Evolutionary conservation across 163 green algal species (phyloP), one percentile per base, ranked within the genome.

Genomic region (Prototheca stagnorum): DNA sequence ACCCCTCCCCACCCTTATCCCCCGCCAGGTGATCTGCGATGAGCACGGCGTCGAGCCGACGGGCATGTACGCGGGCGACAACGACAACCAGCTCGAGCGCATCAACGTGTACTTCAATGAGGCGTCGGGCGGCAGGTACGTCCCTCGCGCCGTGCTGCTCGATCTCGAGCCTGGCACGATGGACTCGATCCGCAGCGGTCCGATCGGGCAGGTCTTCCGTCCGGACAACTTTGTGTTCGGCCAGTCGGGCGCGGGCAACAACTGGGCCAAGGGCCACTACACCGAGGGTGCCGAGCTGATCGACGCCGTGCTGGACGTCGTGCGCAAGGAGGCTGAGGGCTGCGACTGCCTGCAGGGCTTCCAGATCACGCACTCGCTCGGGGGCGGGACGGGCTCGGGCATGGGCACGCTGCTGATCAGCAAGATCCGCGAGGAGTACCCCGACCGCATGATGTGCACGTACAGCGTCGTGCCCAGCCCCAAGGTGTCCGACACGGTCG

Each of bases 101-200:
- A 88, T 96, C 65, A 98, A 98, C 59, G 88, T 96, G 20, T 98
- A 98, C 73, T 98, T 92, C 83, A 98, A 96, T 57, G 88, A 96
- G 74, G 88, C 86, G 42, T 85, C 68, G 43, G 87, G 84, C 31
- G 81, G 81, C 41, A 77, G 84, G 28, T 94, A 93, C 40, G 84
- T 94, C 22, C 84, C 84, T 35, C 71, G 84, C 25, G 80, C 78
- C 35, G 77, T 95, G 47, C 74, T 95, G 20, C 87, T 95, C 74
- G 84, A 95, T 49, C 65, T 83, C 33, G 79, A 89, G 59, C 79
- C 79, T 22, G 79, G 79, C 33, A 83, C 76, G 31, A 87, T 89
- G 78, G 79, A 89, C 67, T 72, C 60, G 35, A 82, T 97, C 7
- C 81, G 88, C 49, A 86, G 79, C 7, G 83, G 87, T 16, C 84